phyloP scores from a whole-genome alignment of 1,139 yeast genomes.

The Oligophagozyma castellii region DNA sequence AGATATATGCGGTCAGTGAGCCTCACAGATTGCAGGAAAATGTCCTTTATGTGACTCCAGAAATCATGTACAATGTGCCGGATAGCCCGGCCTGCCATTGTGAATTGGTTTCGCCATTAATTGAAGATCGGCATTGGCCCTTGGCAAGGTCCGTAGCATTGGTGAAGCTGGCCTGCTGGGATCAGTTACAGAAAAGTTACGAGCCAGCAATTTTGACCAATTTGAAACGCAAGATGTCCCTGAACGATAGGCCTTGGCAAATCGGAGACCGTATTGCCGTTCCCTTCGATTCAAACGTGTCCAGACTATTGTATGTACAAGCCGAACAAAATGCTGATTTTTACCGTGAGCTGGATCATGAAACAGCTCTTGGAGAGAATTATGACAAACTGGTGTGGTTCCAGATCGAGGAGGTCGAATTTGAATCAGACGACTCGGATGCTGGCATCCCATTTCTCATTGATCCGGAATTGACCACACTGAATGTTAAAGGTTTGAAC shows the following conservation, averaged over 20 bases:
- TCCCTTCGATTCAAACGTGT: conserved; percentile 47
- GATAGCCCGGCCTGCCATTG: not conserved
- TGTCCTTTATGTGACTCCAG: not conserved
- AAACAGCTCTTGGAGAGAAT: conserved; percentile 58
- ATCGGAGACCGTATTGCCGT: conserved; percentile 62
- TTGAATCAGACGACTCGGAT: conserved; percentile 17
- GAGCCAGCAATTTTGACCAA: conserved; percentile 56
- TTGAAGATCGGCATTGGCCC: not conserved
- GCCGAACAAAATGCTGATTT: conserved; percentile 1
- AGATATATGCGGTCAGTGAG: too few species aligned
- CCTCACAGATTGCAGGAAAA: too few species aligned
- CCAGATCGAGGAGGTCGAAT: conserved; percentile 32
- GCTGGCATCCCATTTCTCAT: conserved; percentile 19
- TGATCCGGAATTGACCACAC: conserved; percentile 15
- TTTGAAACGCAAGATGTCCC: conserved; percentile 49
- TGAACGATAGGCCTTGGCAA: conserved; percentile 41
- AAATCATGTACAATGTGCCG: not conserved
- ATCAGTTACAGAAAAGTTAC: conserved; percentile 54
- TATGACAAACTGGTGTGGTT: conserved; percentile 65
- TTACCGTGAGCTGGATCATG: conserved; percentile 11
- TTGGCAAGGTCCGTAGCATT: conserved; percentile 16
- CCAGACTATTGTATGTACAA: conserved; percentile 20
- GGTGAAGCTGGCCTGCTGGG: conserved; percentile 18
- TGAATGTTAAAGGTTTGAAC: conserved; percentile 14
- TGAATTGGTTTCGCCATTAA: not conserved